phyloP scores from a whole-genome alignment of 208 protist species.

The Sergeia podlipaevii region DNA sequence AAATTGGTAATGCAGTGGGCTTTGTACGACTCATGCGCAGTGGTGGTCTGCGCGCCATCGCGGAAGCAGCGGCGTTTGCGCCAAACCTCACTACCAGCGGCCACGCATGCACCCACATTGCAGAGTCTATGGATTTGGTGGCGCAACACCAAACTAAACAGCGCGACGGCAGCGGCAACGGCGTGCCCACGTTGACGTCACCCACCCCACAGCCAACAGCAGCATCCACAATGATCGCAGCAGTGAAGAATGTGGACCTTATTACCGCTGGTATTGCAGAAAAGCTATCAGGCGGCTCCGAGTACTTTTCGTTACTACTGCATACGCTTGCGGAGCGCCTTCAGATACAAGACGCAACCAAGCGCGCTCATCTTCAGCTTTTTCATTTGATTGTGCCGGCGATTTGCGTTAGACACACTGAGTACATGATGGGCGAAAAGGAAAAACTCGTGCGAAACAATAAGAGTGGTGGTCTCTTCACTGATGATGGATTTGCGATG shows the following conservation, averaged over 20 bases:
- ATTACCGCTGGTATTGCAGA: slow-evolving; percentile 70
- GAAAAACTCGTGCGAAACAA: slow-evolving; percentile 91
- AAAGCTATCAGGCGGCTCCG: slow-evolving; percentile 92
- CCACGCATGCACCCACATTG: background rate
- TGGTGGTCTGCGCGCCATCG: slow-evolving; percentile 83
- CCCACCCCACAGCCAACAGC: slow-evolving; percentile 4
- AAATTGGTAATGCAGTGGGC: slow-evolving; percentile 98
- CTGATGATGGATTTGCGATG: slow-evolving; percentile 97
- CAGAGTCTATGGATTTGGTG: slow-evolving; percentile 9
- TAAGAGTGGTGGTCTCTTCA: slow-evolving; percentile 90
- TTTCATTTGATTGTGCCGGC: slow-evolving; percentile 96
- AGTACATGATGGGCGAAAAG: slow-evolving; percentile 93
- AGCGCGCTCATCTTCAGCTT: slow-evolving; percentile 87
- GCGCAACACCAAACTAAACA: too few relatives aligned
- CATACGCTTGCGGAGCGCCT: slow-evolving; percentile 82
- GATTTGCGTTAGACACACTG: slow-evolving; percentile 92
- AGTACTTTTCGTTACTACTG: slow-evolving; percentile 96
- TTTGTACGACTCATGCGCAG: slow-evolving; percentile 95
- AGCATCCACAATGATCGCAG: slow-evolving; percentile 28
- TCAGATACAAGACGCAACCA: slow-evolving; percentile 4
- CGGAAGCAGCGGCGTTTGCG: slow-evolving; percentile 90
- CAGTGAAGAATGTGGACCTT: slow-evolving; percentile 72
- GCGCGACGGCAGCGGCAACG: background rate
- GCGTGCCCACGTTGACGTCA: too few relatives aligned
- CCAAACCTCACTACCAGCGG: slow-evolving; percentile 54